A percentile compares a stretch with the other conserved stretches of the same genome.
Conservation (phyloP, 805 yeast genomes). For the Metschnikowia gelsemii region DNA sequence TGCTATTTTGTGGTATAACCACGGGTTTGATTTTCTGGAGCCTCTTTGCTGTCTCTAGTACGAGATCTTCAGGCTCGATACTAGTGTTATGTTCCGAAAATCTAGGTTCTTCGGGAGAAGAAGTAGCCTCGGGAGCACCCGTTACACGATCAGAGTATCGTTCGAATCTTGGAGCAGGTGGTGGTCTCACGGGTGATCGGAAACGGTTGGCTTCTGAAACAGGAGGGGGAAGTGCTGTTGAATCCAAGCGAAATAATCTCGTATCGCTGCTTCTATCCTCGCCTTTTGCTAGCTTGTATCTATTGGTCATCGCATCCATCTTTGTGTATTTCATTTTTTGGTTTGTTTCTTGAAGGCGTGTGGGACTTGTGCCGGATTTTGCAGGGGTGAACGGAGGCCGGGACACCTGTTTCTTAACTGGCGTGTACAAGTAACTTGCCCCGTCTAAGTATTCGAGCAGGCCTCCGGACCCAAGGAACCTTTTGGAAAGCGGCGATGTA, state of each 20-base stretch:
- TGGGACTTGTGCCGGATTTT: slow-evolving; percentile 26
- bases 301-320: slow-evolving; percentile 34
- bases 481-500: slow-evolving; percentile 35
- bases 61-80: slow-evolving; percentile 3
- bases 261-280: background rate
- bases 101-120: slow-evolving; percentile 7
- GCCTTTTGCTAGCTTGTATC: slow-evolving; percentile 26
- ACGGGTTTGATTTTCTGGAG: slow-evolving; percentile 38
- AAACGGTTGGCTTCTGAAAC: background rate
- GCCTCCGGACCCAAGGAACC: slow-evolving; percentile 11
- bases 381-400: slow-evolving; percentile 22
- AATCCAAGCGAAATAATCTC: slow-evolving; percentile 1
- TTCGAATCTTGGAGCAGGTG: slow-evolving; percentile 15
- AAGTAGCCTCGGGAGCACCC: slow-evolving; percentile 11
- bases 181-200: slow-evolving; percentile 8
- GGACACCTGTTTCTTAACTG: slow-evolving; percentile 30
- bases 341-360: slow-evolving; percentile 41
- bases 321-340: slow-evolving; percentile 33
- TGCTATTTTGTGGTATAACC: slow-evolving; percentile 33
- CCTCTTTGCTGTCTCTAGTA: slow-evolving; percentile 35
- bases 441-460: slow-evolving; percentile 13
- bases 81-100: background rate
- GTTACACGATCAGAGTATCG: background rate
- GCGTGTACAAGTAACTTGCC: slow-evolving; percentile 33
- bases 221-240: slow-evolving; percentile 6